Base-by-base conservation (phyloP, 1,284 basidiomycete genomes). In the Marasmius sp. region DNA sequence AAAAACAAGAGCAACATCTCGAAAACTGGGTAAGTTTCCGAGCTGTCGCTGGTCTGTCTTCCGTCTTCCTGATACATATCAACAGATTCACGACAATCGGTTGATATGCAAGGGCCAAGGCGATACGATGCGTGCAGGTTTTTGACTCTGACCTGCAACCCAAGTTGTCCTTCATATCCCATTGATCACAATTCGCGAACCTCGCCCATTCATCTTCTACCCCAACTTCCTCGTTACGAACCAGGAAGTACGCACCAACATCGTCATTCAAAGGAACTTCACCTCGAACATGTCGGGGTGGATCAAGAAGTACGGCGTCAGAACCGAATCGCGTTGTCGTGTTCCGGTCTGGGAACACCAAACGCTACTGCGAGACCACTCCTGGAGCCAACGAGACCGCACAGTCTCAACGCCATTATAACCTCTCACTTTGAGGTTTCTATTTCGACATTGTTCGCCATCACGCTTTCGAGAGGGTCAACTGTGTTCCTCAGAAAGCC, bases 321-420 rank as follows among this genome's bases (percentile, higher is more conserved):
- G 82, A 80, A 43, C 88, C 98, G 59, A 96, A 97, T 75, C 90
- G 89, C 63, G 86, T 94, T 66, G 80, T 98, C 67, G 91, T 97
- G 62, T 96, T 97, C 82, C 97, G 95, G 95, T 97, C 95, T 37
- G 97, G 96, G 74, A 98, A 99, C 83, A 99, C 97, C 41, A 97
- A 99, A 84, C 92, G 97, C 65, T 99, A 97, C 87, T 91, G 93
- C 71, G 93, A 95, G 68, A 89, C 99, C 77, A 88, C 98, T 72
- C 84, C 93, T 14, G 96, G 97, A 56, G 88, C 98, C 69, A 98
- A 99, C 77, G 97, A 99, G 77, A 96, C 95, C 14, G 92, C 95
- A 14, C 75, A 78, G 99, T 57, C 88, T 99, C 68, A 81, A 83
- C 55, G 80, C 95, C 7, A 94, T 99, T 81, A 86, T 92, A 77